Evolutionary conservation across 352 stramenopile species (phyloP).

Genomic region (Globisporangium megalacanthum): DNA sequence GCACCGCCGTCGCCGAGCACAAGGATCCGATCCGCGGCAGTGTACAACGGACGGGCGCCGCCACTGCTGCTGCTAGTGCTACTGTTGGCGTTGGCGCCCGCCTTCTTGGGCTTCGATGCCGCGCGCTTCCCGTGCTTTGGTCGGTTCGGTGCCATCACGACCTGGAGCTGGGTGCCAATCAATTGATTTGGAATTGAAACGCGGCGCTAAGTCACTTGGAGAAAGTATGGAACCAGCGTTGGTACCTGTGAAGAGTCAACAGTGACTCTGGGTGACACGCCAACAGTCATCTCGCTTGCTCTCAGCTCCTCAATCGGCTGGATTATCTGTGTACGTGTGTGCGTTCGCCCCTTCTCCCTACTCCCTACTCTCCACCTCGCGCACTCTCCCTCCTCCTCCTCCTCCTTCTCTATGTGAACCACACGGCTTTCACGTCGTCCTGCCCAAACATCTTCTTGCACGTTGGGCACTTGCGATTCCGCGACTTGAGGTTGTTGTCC

Average conservation of each 20-base stretch:
- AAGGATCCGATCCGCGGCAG: conserved; percentile 46
- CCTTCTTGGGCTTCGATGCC: background rate
- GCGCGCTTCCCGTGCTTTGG: background rate
- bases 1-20: conserved; percentile 73
- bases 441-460: conserved; percentile 91
- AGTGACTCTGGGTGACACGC: too few relatives aligned
- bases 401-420: conserved; percentile 58
- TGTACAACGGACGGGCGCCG: conserved; percentile 33
- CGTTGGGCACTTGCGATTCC: conserved; percentile 86
- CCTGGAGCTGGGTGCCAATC: background rate
- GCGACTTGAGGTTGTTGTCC: conserved; percentile 83
- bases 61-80: conserved; percentile 11
- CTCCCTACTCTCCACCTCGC: too few relatives aligned
- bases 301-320: too few relatives aligned
- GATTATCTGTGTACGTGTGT: background rate
- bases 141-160: conserved; percentile 1
- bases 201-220: too few relatives aligned
- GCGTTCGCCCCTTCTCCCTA: too few relatives aligned
- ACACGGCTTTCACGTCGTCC: conserved; percentile 83
- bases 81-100: conserved; percentile 4
- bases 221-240: too few relatives aligned
- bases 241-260: too few relatives aligned
- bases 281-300: too few relatives aligned
- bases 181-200: background rate
- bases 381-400: background rate